Evolutionary conservation across 106 monocot genomes (phyloP), one percentile per base, ranked within the genome.

Genomic region (Narthecium ossifragum): DNA sequence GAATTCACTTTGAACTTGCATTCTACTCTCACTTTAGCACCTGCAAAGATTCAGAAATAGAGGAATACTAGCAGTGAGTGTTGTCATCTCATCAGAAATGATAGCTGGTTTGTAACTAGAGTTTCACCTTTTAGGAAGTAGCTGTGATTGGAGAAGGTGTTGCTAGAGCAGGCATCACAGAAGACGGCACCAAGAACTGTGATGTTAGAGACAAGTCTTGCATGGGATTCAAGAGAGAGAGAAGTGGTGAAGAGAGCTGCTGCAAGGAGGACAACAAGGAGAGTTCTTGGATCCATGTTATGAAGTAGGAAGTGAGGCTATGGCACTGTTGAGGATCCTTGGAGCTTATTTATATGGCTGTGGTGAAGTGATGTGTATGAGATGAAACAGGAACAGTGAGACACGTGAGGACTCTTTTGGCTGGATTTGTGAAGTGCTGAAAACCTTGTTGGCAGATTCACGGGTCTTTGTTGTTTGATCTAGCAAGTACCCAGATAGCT

Each of bases 141-240:
- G 85, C 93, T 85, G 64, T 93, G 61, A 31, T 71, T 85, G 65
- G 93, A 77, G 93, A 93, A 93, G 70, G 66, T 80, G 71, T 81
- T 88, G 63, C 69, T 66, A 50, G 82, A 79, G 85, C 93, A 93
- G 64, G 79, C 76, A 60, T 93, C 93, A 60, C 88, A 93, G 85
- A 80, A 93, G 73, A 93, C 93, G 15, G 80, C 66, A 53, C 93
- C 93, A 0, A 88, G 76, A 3, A 93, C 79, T 18, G 93, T 93
- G 64, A 93, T 74, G 57, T 88, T 88, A 46, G 76, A 75, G 34
- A 63, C 34, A 17, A 57, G 64, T 26, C 22, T 47, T 18, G 20
- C 45, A 13, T 20, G 53, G 14, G 53, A 26, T 22, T 32, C 41
- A 36, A 47, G 25, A 29, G 58, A 61, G 47, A 53, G 51, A 45